Evolutionary conservation across 768 basidiomycete species (phyloP).

Genomic region (Collybia mongolica): DNA sequence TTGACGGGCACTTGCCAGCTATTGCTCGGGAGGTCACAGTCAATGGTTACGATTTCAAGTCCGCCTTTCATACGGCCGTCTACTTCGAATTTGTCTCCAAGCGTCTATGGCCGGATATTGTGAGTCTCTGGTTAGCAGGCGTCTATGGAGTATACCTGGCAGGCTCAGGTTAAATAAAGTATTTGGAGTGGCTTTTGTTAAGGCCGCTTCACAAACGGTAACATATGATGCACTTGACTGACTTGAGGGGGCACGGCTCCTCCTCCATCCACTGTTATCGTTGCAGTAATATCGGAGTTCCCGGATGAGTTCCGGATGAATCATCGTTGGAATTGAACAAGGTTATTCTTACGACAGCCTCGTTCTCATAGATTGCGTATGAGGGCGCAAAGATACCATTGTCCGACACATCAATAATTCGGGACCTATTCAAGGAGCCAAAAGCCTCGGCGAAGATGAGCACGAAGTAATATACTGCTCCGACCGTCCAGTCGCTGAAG

Average conservation of each 20-base stretch:
- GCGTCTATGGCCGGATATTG: slow-evolving; percentile 38
- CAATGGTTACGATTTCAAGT: slow-evolving; percentile 54
- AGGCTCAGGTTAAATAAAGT: slow-evolving; percentile 76
- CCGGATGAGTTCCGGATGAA: too few species aligned
- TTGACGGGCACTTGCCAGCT: slow-evolving; percentile 61
- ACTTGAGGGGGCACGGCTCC: slow-evolving; percentile 45
- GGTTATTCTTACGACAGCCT: slow-evolving; percentile 55
- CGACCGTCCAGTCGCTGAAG: slow-evolving; percentile 70
- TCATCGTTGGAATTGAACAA: slow-evolving; percentile 76
- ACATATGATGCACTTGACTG: slow-evolving; percentile 43
- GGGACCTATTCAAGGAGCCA: slow-evolving; percentile 59
- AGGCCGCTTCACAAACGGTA: not conserved
- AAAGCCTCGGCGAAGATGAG: slow-evolving; percentile 69
- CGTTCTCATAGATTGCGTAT: slow-evolving; percentile 76
- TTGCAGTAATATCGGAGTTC: slow-evolving; percentile 48
- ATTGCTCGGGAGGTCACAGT: slow-evolving; percentile 54
- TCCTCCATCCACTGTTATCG: slow-evolving; percentile 46
- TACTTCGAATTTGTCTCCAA: slow-evolving; percentile 57
- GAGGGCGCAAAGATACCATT: slow-evolving; percentile 57
- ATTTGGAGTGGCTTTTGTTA: slow-evolving; percentile 33
- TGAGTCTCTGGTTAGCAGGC: not conserved
- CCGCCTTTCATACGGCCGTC: slow-evolving; percentile 66
- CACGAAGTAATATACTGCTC: slow-evolving; percentile 71
- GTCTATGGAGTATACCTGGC: slow-evolving; percentile 48
- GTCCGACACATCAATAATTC: slow-evolving; percentile 61